Evolutionary conservation across 176 grass and related monocot genomes (phyloP).

Genomic region (Rhipidocladum racemiflorum): DNA sequence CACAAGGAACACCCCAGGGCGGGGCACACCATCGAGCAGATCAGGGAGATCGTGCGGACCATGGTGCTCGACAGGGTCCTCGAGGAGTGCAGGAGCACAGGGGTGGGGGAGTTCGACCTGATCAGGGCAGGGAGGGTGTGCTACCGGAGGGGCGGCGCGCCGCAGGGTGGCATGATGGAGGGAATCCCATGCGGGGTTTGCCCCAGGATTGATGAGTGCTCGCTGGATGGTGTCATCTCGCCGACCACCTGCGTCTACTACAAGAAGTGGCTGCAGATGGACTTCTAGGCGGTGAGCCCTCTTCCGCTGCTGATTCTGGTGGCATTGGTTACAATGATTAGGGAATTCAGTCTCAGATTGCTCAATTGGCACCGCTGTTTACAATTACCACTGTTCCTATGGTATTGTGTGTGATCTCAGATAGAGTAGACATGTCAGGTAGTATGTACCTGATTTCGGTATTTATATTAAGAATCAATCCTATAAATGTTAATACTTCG

Average conservation of each 20-base stretch:
- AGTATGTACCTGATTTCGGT: background rate
- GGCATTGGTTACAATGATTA: background rate
- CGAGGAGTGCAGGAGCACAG: constrained; percentile 61
- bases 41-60: constrained; percentile 50
- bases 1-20: constrained; percentile 14
- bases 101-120: constrained; percentile 42
- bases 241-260: constrained; percentile 63
- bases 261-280: constrained; percentile 62
- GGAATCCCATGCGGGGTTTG: constrained; percentile 69
- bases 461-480: background rate
- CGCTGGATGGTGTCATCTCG: constrained; percentile 54
- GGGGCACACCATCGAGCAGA: constrained; percentile 28
- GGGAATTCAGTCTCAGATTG: background rate
- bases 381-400: background rate
- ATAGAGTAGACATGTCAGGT: background rate
- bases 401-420: background rate
- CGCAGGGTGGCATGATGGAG: constrained; percentile 41
- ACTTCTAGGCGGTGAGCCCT: constrained; percentile 51
- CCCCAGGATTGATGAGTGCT: constrained; percentile 62
- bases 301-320: background rate
- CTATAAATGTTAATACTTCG: background rate
- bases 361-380: background rate
- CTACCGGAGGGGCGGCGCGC: constrained; percentile 29
- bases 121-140: constrained; percentile 43
- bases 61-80: constrained; percentile 63